Evolutionary conservation across 176 grass and related monocot genomes (phyloP).

Genomic region (Neostapfia colusana): DNA sequence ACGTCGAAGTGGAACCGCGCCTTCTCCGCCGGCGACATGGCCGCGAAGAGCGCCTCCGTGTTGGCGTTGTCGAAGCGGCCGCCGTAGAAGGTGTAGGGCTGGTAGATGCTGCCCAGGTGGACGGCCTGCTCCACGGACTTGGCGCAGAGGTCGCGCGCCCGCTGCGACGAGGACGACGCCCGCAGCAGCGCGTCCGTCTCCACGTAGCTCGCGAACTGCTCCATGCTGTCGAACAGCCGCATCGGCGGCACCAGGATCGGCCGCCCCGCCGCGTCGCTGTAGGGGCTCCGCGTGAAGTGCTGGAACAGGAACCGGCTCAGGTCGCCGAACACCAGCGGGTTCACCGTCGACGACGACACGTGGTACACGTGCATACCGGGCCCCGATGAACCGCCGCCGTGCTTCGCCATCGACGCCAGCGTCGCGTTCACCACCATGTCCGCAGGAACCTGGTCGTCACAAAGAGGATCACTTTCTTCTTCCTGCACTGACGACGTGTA

Average conservation of each 20-base stretch:
- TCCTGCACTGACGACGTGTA: too few species aligned
- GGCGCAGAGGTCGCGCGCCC: constrained; percentile 53
- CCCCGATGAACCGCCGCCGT: constrained; percentile 32
- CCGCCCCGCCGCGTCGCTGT: constrained; percentile 54
- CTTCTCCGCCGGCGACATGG: constrained; percentile 75
- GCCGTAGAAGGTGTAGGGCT: constrained; percentile 90
- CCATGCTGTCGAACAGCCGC: constrained; percentile 66
- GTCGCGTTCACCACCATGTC: constrained; percentile 99
- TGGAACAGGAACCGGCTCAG: constrained; percentile 64
- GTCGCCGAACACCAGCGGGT: constrained; percentile 78
- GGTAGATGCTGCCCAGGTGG: constrained; percentile 78
- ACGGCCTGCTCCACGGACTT: constrained; percentile 77
- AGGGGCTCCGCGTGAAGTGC: constrained; percentile 68
- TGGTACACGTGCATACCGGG: constrained; percentile 84
- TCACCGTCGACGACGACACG: constrained; percentile 76
- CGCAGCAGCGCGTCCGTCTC: constrained; percentile 63
- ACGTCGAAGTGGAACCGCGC: constrained; percentile 73
- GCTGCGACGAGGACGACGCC: constrained; percentile 1
- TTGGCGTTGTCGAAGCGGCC: constrained; percentile 77
- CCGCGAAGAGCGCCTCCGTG: constrained; percentile 56
- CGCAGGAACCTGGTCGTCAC: constrained; percentile 58
- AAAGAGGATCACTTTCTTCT: not conserved
- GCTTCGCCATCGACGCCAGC: constrained; percentile 80
- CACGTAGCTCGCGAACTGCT: constrained; percentile 73
- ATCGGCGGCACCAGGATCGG: constrained; percentile 64